A percentile compares a stretch with the other conserved stretches of the same genome.
phyloP scores from a whole-genome alignment of 116 monocot species.

The Zostera marina region DNA sequence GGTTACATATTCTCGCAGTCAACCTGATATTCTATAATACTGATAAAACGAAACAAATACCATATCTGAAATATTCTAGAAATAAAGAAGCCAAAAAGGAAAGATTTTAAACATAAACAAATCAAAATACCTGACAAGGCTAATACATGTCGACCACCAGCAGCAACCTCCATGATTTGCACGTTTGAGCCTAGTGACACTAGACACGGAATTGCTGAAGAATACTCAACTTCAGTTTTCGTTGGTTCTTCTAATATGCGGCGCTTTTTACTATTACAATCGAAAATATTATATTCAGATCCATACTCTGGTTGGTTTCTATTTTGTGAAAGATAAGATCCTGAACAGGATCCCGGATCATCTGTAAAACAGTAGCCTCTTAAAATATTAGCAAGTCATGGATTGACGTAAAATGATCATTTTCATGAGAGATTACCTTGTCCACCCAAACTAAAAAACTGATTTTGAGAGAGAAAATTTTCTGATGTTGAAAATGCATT shows the following conservation, averaged over 20 bases:
- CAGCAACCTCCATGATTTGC: slow-evolving; percentile 57
- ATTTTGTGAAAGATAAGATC: slow-evolving; percentile 30
- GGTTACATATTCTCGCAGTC: no score
- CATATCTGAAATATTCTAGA: not conserved
- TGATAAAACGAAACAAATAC: not conserved
- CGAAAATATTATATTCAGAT: slow-evolving; percentile 32
- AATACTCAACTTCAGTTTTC: no score
- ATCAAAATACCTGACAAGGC: slow-evolving; percentile 76
- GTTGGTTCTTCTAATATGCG: no score
- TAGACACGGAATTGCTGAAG: slow-evolving; percentile 78
- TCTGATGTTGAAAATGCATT: slow-evolving; percentile 19
- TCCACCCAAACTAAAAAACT: slow-evolving; percentile 21
- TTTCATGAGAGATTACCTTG: slow-evolving; percentile 34
- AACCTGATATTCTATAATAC: not conserved
- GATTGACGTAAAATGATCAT: slow-evolving; percentile 1
- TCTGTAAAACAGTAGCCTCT: slow-evolving; percentile 28
- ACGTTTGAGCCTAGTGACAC: slow-evolving; percentile 58
- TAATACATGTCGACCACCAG: slow-evolving; percentile 91
- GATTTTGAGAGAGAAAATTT: slow-evolving; percentile 34
- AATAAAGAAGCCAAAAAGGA: not conserved
- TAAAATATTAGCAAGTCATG: not conserved
- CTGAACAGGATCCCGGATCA: slow-evolving; percentile 47
- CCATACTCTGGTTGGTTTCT: slow-evolving; percentile 19
- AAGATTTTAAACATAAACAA: not conserved
- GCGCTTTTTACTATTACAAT: slow-evolving; percentile 68